These are phyloP conservation scores for Millerozyma miso DNA, from an alignment of 805 yeast genomes.

Conservation along the genomic window DNA sequence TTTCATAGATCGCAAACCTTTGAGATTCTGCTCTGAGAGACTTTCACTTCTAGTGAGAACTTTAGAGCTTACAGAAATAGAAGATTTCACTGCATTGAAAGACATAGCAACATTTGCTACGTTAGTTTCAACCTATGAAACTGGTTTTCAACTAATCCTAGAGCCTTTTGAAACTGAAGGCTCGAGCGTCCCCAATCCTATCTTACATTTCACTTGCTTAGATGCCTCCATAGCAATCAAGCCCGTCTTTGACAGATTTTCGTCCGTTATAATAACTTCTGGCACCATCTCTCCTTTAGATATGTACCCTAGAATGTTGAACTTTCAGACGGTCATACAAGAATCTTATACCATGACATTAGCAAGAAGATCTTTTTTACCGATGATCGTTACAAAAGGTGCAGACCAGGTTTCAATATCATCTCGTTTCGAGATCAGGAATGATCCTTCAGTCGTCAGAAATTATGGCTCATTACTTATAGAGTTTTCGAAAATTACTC, in stretches of 20 bases:
- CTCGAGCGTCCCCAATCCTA: constrained; percentile 93
- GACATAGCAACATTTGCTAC: constrained; percentile 98
- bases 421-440: constrained; percentile 92
- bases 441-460: constrained; percentile 96
- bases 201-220: constrained; percentile 85
- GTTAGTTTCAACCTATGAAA: constrained; percentile 88
- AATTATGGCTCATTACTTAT: constrained; percentile 91
- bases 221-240: constrained; percentile 98
- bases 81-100: constrained; percentile 87
- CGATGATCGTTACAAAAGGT: constrained; percentile 95
- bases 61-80: constrained; percentile 80
- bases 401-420: constrained; percentile 97
- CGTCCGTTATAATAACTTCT: constrained; percentile 90
- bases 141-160: constrained; percentile 83
- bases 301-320: constrained; percentile 96
- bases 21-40: constrained; percentile 88
- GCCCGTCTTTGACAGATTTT: constrained; percentile 91
- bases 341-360: constrained; percentile 95
- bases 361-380: constrained; percentile 86
- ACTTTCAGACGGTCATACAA: constrained; percentile 89
- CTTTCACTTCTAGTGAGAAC: constrained; percentile 85
- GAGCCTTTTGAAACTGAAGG: constrained; percentile 96
- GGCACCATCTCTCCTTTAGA: constrained; percentile 98
- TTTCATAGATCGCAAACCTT: constrained; percentile 86
- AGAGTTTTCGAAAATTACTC: constrained; percentile 92